Base-by-base conservation (phyloP, 2,329 filamentous ascomycete species). In the Colletotrichum tamarilloi region DNA sequence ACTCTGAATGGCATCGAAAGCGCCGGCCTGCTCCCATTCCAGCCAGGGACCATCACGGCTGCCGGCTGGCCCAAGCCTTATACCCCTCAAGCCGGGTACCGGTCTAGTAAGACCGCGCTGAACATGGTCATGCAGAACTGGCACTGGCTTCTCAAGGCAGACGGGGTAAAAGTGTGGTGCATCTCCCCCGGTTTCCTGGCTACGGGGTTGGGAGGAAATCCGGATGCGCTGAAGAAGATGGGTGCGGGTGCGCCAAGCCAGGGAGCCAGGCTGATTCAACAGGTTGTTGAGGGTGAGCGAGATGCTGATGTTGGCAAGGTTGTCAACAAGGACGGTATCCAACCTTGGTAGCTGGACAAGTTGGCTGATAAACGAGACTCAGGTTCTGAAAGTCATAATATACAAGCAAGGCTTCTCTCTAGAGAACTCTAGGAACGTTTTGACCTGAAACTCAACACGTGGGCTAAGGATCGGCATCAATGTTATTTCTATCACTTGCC, bases 101-200 rank as follows among this genome's bases (percentile, higher is more conserved):
- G 85, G 3, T 79, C 78, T 30, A 76, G 78, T 26, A 87, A 88
- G 77, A 82, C 81, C 0, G 86, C 83, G 0, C 75, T 88, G 68
- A 87, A 87, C 74, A 87, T 87, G 86, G 71, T 87, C 74, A 85
- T 87, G 85, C 78, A 82, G 6, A 83, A 86, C 70, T 87, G 85
- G 84, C 71, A 77, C 12, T 78, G 82, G 8, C 70, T 80, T 0
- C 77, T 88, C 28, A 81, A 79, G 58, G 81, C 83, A 1, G 88
- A 90, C 55, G 86, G 86, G 0, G 86, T 89, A 5, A 88, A 87
- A 76, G 84, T 87, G 0, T 89, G 82, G 80, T 77, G 77, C 35
- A 77, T 89, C n/a, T 84, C 81, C 6, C 88, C 87, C 0, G 88
- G 87, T 0, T 83, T 85, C 59, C 76, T 89, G 56, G 87, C 85